Base-by-base conservation (phyloP, 1,139 yeast genomes). In the Pneumocystis canis region DNA sequence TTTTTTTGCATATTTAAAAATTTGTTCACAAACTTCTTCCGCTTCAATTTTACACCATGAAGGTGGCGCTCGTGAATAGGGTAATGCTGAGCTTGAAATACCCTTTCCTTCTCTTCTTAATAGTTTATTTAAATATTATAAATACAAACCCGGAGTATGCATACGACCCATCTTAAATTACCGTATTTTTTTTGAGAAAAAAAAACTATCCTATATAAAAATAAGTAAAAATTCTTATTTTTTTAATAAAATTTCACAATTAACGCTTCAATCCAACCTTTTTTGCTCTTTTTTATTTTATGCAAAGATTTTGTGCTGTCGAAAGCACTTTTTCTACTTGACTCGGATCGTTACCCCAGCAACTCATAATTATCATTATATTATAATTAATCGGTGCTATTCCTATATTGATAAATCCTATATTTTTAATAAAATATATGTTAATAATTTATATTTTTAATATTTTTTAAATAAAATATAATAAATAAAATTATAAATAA, bases 1-100 rank as follows among this genome's bases (percentile, higher is more conserved):
- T 86, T 92, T 92, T 84, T 97, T 89, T 78, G 99, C 98, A 84
- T 89, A 89, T 87, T 92, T 94, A 90, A 86, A 80, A 82, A 90
- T 85, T 83, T 89, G 97, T 82, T 94, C 98, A 80, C 90, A 89
- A 75, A 92, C 95, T 72, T 89, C 88, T 73, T 89, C 97, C 73
- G 96, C 79, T 68, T 97, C 83, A 75, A 89, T 85, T 85, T 92
- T 92, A 94, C 90, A 90, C 99, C 99, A 92, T 78, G 96, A 82
- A 79, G 98, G 98, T 78, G 95, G 84, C 80, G 86, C 85, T 83
- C 99, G 92, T 75, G 97, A 90, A 85, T 92, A 92, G 80, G 99
- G 98, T 80, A 90, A 83, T 77, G 98, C 96, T 78, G 98, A 89
- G 76, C 97, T 85, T 76, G 97, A 88, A 78, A 94, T 94, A 82